A percentile compares a stretch with the other conserved stretches of the same genome.
phyloP scores from a whole-genome alignment of 2,329 filamentous ascomycete genomes.

The Chrysoporthe austroafricana region DNA sequence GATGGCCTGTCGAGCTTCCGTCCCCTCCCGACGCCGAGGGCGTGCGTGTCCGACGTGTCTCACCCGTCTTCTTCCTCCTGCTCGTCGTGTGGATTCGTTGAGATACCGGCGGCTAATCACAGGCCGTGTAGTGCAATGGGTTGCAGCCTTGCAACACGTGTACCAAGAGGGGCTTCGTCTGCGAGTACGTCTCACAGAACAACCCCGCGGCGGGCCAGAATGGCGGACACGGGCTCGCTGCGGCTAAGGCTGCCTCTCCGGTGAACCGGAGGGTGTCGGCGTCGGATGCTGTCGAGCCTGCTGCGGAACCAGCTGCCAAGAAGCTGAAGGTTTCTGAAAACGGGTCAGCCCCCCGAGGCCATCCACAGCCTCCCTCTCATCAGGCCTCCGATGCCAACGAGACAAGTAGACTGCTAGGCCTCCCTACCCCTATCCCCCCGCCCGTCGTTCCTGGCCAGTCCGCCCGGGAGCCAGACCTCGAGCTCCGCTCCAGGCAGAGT shows the following conservation, averaged over 20 bases:
- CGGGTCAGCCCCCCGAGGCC: background rate
- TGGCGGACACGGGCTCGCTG: slow-evolving; percentile 38
- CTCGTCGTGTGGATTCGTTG: background rate
- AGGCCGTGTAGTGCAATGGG: slow-evolving; percentile 59
- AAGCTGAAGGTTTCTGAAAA: slow-evolving; percentile 29
- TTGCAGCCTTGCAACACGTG: slow-evolving; percentile 61
- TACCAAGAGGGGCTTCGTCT: slow-evolving; percentile 53
- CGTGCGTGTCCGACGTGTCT: background rate
- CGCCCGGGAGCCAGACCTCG: slow-evolving; percentile 37
- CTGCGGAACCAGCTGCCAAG: slow-evolving; percentile 18
- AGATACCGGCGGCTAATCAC: slow-evolving; percentile 13
- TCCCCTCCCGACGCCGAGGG: background rate
- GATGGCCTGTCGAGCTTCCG: too few relatives aligned
- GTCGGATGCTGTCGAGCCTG: slow-evolving; percentile 18
- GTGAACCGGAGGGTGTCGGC: slow-evolving; percentile 29
- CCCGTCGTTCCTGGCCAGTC: slow-evolving; percentile 10
- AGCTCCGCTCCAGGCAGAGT: slow-evolving; percentile 42
- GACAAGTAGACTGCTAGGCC: slow-evolving; percentile 39
- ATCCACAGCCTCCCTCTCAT: background rate
- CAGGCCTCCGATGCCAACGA: slow-evolving; percentile 30
- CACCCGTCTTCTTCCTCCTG: background rate
- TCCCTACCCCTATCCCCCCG: slow-evolving; percentile 26
- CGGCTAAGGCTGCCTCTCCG: slow-evolving; percentile 32
- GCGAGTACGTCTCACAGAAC: slow-evolving; percentile 44
- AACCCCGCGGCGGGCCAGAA: background rate